Evolutionary conservation across 306 rosid species (phyloP), one percentile per base, ranked within the genome.

Genomic region (Purshia tridentata): DNA sequence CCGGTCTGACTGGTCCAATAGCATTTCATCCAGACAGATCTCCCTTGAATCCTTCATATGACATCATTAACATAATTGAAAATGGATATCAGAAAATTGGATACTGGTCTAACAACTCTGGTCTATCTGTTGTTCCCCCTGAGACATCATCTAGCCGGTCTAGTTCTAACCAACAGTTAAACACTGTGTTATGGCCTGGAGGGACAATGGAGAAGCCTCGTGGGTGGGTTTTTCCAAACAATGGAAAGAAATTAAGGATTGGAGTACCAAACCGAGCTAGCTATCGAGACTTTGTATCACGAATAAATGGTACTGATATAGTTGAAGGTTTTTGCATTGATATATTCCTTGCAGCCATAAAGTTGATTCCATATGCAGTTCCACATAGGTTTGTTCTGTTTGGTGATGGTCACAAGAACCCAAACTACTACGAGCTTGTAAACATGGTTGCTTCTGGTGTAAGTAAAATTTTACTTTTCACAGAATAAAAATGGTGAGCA

Each of bases 271-370:
- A 77, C 41, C 60, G 90, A 69, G 87, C 81, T 70, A 77, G 90
- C 76, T 86, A 72, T 67, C 82, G 55, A 60, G 81, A 57, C n/a
- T 73, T 86, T 66, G 87, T 83, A 40, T 78, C 77, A 12, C 71
- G 10, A 16, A 75, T 77, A 41, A 66, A 78, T 68, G 81, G 78
- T 18, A 78, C 77, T 10, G 71, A 14, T 52, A 7, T 48, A 9
- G 73, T 81, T 48, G 65, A 73, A 72, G 90, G 90, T 70, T 83
- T 75, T 65, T 78, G 90, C 80, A 86, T 86, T 65, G 90, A 86
- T 52, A 83, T 86, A 22, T 86, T 86, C 72, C 51, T 13, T 29
- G 87, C 90, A 22, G 90, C 90, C 46, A 42, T 81, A 23, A 70
- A 76, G 16, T 66, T 83, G 81, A 82, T 86, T 63, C 87, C 90